Evolutionary conservation across 441 rosid species (phyloP).

Genomic region (Syzygium malaccense): DNA sequence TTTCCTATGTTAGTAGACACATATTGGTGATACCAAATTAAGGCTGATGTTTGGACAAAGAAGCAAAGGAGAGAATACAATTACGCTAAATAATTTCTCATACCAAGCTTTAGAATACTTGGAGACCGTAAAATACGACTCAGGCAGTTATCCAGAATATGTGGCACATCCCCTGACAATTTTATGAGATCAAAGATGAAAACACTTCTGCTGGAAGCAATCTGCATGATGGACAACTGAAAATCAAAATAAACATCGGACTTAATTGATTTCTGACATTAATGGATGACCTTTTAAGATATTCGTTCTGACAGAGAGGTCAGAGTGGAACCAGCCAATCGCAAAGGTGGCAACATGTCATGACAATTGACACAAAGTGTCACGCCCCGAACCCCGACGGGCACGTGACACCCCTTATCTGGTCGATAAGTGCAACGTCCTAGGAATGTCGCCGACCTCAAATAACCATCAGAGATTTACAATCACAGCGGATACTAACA

Average conservation of each 20-base stretch:
- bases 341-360: background rate
- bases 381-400: too few relatives aligned
- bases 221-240: constrained; percentile 97
- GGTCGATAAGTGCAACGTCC: too few relatives aligned
- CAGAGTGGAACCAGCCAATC: background rate
- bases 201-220: constrained; percentile 61
- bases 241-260: constrained; percentile 2
- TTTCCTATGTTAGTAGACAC: background rate
- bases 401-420: too few relatives aligned
- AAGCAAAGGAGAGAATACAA: background rate
- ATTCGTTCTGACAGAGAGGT: background rate
- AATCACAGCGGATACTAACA: too few relatives aligned
- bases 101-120: constrained; percentile 82
- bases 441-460: too few relatives aligned
- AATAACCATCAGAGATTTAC: too few relatives aligned
- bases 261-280: background rate
- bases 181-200: constrained; percentile 89
- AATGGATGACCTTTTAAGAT: background rate
- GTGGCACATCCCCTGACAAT: constrained; percentile 59
- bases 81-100: constrained; percentile 5
- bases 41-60: background rate
- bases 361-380: background rate
- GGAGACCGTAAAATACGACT: constrained; percentile 66
- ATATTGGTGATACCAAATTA: background rate
- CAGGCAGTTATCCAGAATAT: constrained; percentile 54